phyloP scores from a whole-genome alignment of 441 rosid genomes.

The Omphalea diandra region DNA sequence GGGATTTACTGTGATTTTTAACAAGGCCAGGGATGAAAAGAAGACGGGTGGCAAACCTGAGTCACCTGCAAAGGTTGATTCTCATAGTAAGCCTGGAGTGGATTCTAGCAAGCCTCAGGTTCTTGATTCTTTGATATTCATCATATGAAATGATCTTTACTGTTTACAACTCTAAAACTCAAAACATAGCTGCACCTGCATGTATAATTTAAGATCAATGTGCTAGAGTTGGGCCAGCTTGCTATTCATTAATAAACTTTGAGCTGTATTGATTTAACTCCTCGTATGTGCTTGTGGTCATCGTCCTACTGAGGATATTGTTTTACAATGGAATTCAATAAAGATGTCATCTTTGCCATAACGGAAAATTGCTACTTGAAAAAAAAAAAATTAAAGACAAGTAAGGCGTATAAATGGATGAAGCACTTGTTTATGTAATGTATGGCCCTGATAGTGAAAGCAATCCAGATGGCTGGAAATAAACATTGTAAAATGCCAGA shows the following conservation, averaged over 20 bases:
- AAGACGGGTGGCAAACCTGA: conserved; percentile 80
- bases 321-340: not conserved
- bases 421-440: no score
- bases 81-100: conserved; percentile 43
- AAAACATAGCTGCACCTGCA: not conserved
- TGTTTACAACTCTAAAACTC: not conserved
- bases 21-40: conserved; percentile 91
- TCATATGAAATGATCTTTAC: not conserved
- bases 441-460: not conserved
- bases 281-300: not conserved
- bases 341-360: not conserved
- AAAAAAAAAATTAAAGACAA: no score
- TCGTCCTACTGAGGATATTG: not conserved
- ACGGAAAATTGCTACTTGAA: not conserved
- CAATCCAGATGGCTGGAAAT: conserved; percentile 2
- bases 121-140: conserved; percentile 44
- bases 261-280: not conserved
- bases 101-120: conserved; percentile 66
- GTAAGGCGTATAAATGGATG: no score
- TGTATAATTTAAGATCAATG: not conserved
- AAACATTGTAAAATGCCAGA: not conserved
- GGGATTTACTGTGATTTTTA: conserved; percentile 89
- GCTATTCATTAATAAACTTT: not conserved
- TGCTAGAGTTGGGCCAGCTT: not conserved
- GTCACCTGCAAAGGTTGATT: conserved; percentile 64